Evolutionary conservation across 1,139 yeast genomes (phyloP).

Genomic region (Scheffersomyces insectosa): DNA sequence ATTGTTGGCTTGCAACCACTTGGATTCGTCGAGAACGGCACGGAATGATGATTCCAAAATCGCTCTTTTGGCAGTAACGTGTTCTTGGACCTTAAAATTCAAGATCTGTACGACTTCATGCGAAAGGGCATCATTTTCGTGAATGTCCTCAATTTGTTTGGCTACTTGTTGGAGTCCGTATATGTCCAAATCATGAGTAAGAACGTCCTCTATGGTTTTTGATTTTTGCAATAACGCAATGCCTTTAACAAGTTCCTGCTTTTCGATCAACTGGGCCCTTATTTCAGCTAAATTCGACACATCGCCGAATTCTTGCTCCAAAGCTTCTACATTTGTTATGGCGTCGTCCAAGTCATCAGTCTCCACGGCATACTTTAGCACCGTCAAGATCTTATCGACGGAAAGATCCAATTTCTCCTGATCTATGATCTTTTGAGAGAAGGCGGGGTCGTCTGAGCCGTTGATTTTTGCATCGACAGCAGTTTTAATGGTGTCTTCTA

Average conservation of each 20-base stretch:
- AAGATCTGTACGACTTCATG: background rate
- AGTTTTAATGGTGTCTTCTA: slow-evolving; percentile 14
- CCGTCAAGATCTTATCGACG: slow-evolving; percentile 5
- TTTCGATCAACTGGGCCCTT: slow-evolving; percentile 8
- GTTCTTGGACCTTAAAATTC: background rate
- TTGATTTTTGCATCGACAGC: slow-evolving; percentile 7
- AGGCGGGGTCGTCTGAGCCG: background rate
- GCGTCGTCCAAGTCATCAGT: slow-evolving; percentile 4
- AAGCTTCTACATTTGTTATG: slow-evolving; percentile 7
- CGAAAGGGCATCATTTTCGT: slow-evolving; percentile 1
- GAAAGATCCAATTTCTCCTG: slow-evolving; percentile 4
- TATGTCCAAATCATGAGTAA: background rate
- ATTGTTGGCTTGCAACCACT: background rate
- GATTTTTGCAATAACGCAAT: slow-evolving; percentile 8
- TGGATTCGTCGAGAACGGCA: background rate
- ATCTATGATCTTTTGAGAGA: slow-evolving; percentile 1
- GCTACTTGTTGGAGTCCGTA: slow-evolving; percentile 1
- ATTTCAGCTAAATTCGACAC: slow-evolving; percentile 15
- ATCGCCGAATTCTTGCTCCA: slow-evolving; percentile 11
- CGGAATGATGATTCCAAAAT: background rate
- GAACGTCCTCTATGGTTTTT: slow-evolving; percentile 5
- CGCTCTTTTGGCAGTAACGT: background rate
- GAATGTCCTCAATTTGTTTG: slow-evolving; percentile 3
- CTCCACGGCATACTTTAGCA: slow-evolving; percentile 4
- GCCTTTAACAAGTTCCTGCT: background rate